Evolutionary conservation across 2,329 filamentous ascomycete genomes (phyloP).

Genomic region (Alternaria sp.): DNA sequence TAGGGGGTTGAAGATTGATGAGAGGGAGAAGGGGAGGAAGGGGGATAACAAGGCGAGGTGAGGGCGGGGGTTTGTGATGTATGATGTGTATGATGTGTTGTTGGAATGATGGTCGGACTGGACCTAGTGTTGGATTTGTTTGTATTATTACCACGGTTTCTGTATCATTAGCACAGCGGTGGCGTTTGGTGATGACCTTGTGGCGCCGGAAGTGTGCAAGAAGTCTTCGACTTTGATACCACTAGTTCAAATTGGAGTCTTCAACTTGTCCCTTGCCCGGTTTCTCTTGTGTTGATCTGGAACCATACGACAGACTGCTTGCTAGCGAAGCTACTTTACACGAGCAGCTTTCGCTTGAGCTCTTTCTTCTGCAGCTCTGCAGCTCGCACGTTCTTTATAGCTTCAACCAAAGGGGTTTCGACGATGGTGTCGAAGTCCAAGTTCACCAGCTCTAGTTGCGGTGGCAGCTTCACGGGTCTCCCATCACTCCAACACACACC

Average conservation of each 20-base stretch:
- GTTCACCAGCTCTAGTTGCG: background rate
- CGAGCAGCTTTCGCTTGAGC: fast-evolving
- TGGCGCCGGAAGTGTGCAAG: background rate
- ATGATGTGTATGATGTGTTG: background rate
- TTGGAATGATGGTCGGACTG: background rate
- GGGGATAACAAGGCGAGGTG: background rate
- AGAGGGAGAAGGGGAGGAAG: conserved; percentile 11
- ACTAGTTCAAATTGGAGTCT: background rate
- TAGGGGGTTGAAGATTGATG: conserved; percentile 23
- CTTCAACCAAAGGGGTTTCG: background rate
- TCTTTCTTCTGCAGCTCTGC: background rate
- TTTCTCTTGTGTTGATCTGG: background rate
- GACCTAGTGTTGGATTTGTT: background rate
- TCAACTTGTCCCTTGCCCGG: background rate
- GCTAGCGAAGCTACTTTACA: background rate
- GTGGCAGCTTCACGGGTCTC: background rate
- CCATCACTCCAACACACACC: background rate
- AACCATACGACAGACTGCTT: background rate
- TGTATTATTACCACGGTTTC: background rate
- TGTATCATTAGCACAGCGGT: conserved; percentile 6
- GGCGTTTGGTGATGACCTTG: background rate
- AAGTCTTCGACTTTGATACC: background rate
- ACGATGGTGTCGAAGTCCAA: background rate
- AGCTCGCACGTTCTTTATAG: background rate
- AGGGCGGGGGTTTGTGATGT: background rate